Evolutionary conservation across 768 basidiomycete genomes (phyloP), one percentile per base, ranked within the genome.

Genomic region (Serpula lacrymans): DNA sequence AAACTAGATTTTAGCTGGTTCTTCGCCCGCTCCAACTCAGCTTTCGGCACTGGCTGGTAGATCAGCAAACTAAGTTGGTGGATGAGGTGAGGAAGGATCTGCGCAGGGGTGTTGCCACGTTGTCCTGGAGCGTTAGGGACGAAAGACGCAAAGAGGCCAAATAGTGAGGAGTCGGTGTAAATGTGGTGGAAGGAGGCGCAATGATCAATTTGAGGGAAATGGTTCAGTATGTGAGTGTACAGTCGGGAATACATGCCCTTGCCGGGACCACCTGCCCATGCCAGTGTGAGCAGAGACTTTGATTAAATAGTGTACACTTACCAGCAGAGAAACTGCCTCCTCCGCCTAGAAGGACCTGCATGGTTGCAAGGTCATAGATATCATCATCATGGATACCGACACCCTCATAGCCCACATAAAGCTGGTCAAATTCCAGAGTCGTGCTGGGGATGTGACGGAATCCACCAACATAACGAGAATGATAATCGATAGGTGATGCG

Each of bases 221-320:
- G 86, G 61, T 98, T 97, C 43, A 98, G 81, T 54, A 98, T 91
- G 58, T 92, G 83, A 8, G 92, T 95, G 69, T 98, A 97, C 21
- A 97, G 68, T 18, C 95, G 84, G 24, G 93, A 92, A 72, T 96
- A 98, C 95, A 98, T 98, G 53, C 95, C 95, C 69, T 98, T 98
- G 12, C 95, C 95, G 2, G 95, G 95, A 3, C 95, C 95, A 48
- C 95, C 92, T 77, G 52, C 3, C 6, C 17, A 37, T 36, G 26
- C 38, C 50, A 39, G 41, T 36, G 38, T 37, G 24, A 40, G 28
- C 39, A 32, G 37, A 31, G 5, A 23, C 34, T 24, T 6, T 25
- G 7, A 17, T 14, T 5, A 37, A 16, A 45, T 21, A 39, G 20
- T 14, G 13, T 42, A 24, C 7, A 47, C 69, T 28, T 51, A 82